Evolutionary conservation across 768 basidiomycete species (phyloP), one percentile per base, ranked within the genome.

Genomic region (Tylopilus plumbeoviolaceoides): DNA sequence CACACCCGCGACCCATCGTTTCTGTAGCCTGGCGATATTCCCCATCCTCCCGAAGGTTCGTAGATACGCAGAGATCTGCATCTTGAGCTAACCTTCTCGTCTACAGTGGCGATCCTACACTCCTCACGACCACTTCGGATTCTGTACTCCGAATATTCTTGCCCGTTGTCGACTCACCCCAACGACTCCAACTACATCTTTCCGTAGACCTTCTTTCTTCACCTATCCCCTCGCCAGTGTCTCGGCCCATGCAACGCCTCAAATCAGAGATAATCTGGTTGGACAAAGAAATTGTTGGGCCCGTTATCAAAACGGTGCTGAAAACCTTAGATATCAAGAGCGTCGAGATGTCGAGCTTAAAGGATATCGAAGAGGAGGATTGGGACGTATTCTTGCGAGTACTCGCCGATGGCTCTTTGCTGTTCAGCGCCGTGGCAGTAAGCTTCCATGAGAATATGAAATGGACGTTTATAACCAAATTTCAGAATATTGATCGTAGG

Each of bases 101-200:
- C 36, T 39, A 28, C 57, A 90, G 89, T 39, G 84, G 87, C 61
- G 88, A 91, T 64, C 73, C 86, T 2, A 82, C 87, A 50, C 75
- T 95, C 4, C 94, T 89, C 65, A 93, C 91, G 33, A 79, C 90
- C 54, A 91, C 94, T 14, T 80, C 83, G 23, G 89, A 94, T 61
- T 81, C 89, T 1, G 87, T 86, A 5, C 67, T 95, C 33, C 84
- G 94, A 21, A 83, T 97, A 62, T 95, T 91, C 68, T 73, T 89
- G 31, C 91, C 94, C 6, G 90, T 97, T 12, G 72, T 97, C 42
- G 94, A 97, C 66, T 82, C 85, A 15, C 91, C 92, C 12, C 82
- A 84, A 56, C 80, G 83, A 64, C 76, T 97, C 38, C 94, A 95
- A 67, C 78, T 97, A 5, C 91, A 93, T 63, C 81, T 86, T 7